A percentile compares a stretch with the other conserved stretches of the same genome.
These are phyloP conservation scores for Fusarium oxysporum DNA, from an alignment of 2,329 filamentous ascomycete species.

Conservation along the genomic window DNA sequence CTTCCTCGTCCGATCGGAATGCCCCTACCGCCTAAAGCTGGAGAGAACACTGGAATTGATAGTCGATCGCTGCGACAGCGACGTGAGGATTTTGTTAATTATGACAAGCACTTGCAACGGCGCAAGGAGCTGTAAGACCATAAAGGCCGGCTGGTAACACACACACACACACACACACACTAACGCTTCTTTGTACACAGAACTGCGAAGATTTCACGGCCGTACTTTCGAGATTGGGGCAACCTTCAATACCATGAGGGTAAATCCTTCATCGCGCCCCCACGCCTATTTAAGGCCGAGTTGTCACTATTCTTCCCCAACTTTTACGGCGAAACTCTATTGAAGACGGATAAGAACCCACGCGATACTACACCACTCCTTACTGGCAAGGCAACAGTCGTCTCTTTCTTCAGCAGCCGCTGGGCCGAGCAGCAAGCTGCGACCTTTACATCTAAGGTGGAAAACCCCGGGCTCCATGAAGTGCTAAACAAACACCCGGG, in stretches of 20 bases:
- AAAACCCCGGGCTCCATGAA: slow-evolving; percentile 77
- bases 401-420: slow-evolving; percentile 82
- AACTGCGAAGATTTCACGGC: slow-evolving; percentile 80
- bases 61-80: slow-evolving; percentile 73
- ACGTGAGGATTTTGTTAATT: slow-evolving; percentile 84
- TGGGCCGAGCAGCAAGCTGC: slow-evolving; percentile 88
- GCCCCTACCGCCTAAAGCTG: slow-evolving; percentile 75
- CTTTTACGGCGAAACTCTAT: slow-evolving; percentile 81
- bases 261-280: slow-evolving; percentile 90
- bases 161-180: neutral
- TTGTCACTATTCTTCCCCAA: slow-evolving; percentile 94
- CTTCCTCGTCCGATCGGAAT: slow-evolving; percentile 85
- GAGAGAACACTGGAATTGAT: slow-evolving; percentile 86
- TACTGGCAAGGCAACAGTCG: slow-evolving; percentile 78
- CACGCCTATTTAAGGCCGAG: slow-evolving; percentile 84
- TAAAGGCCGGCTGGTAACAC: neutral
- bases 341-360: slow-evolving; percentile 61
- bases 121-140: slow-evolving; percentile 77
- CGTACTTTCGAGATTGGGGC: slow-evolving; percentile 96
- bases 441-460: slow-evolving; percentile 73
- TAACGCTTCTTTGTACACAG: slow-evolving; percentile 53
- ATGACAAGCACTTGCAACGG: slow-evolving; percentile 83
- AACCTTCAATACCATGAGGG: slow-evolving; percentile 86
- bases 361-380: slow-evolving; percentile 82
- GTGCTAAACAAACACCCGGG: slow-evolving; percentile 66